Conservation (phyloP, 2,329 filamentous ascomycete genomes). For the Colletotrichum tropicale region DNA sequence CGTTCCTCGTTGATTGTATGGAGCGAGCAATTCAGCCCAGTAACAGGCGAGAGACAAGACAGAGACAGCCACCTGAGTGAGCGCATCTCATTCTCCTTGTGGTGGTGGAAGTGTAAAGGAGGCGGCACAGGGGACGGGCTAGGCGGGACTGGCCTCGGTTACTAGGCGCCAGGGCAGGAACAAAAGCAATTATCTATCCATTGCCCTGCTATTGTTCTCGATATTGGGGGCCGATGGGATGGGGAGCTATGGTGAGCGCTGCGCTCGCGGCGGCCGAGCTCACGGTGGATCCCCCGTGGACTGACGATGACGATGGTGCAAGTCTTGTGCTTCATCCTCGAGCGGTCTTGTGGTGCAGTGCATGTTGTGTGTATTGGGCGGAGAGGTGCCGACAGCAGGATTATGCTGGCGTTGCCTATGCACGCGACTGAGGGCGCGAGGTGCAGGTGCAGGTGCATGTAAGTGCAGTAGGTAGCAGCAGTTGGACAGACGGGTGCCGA, state of each 20-base stretch:
- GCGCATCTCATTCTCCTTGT: neutral
- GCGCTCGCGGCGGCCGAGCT: neutral
- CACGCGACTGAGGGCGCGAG: neutral
- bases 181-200: neutral
- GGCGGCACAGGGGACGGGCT: neutral
- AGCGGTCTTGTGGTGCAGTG: neutral
- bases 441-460: neutral
- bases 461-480: neutral
- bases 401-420: neutral
- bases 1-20: neutral
- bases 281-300: neutral
- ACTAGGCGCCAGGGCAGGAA: neutral
- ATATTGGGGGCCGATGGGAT: neutral
- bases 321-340: neutral
- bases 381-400: neutral
- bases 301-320: neutral
- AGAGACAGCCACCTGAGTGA: neutral
- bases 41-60: conserved; percentile 1
- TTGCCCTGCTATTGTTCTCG: neutral
- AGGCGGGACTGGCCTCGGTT: neutral
- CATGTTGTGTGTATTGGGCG: neutral
- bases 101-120: neutral
- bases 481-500: neutral
- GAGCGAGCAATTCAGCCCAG: neutral
- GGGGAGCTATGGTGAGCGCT: neutral